Conservation (phyloP, 1,139 yeast species). For the Ogataea hybrid region DNA sequence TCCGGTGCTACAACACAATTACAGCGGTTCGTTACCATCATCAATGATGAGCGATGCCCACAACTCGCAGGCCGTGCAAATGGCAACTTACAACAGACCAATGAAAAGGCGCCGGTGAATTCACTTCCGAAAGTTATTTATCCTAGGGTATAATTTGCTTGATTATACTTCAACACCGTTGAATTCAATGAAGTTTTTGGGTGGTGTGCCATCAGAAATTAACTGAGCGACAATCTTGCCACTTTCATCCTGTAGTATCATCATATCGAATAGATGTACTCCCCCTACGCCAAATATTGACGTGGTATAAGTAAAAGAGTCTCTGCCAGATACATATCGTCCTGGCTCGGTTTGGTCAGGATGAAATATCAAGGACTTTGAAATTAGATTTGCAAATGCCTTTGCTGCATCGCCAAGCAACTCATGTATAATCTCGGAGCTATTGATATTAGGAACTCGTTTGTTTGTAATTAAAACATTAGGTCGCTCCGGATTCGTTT, state of each 20-base stretch:
- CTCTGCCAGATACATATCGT: no score
- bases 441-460: no score
- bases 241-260: conserved; percentile 17
- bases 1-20: conserved; percentile 74
- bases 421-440: no score
- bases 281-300: conserved; percentile 9
- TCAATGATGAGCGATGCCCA: conserved; percentile 26
- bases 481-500: not conserved
- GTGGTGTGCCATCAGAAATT: conserved; percentile 2
- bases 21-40: conserved; percentile 80
- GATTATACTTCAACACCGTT: no score
- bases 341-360: no score
- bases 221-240: conserved; percentile 3
- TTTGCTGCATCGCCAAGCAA: no score
- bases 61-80: conserved; percentile 15
- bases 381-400: no score
- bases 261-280: conserved; percentile 19
- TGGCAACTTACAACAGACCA: conserved; percentile 17
- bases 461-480: conserved; percentile 14
- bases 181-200: no score
- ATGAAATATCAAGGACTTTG: no score
- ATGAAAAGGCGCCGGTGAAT: conserved; percentile 23
- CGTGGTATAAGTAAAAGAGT: no score
- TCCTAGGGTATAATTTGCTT: no score
- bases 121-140: not conserved